Percentiles rank a stretch among this genome's conserved stretches.
phyloP scores from a whole-genome alignment of 208 protist species.

The Lotmaria passim region DNA sequence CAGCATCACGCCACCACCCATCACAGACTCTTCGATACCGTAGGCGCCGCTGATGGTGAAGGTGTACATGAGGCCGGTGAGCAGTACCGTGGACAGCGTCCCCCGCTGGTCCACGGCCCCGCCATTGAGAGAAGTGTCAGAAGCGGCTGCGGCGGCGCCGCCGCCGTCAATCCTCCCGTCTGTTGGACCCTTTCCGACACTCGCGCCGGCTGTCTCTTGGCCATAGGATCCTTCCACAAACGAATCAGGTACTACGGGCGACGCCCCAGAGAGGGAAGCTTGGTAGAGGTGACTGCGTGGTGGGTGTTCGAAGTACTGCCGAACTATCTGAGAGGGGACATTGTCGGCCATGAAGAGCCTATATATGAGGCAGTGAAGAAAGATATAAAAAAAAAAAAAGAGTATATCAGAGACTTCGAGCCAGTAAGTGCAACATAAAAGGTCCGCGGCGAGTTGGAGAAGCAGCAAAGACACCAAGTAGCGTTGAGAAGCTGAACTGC shows the following conservation, averaged over 20 bases:
- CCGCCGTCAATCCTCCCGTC: not conserved
- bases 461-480: no score
- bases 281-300: slow-evolving; percentile 52
- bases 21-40: slow-evolving; percentile 84
- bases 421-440: not conserved
- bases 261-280: not conserved
- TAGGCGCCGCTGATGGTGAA: slow-evolving; percentile 79
- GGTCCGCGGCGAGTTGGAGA: no score
- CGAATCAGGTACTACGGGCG: not conserved
- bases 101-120: slow-evolving; percentile 1
- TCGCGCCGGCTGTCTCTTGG: not conserved
- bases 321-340: not conserved
- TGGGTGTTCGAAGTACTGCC: slow-evolving; percentile 79
- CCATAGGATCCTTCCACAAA: not conserved
- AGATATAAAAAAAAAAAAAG: not conserved
- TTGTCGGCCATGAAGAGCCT: slow-evolving; percentile 7
- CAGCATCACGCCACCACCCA: slow-evolving; percentile 73
- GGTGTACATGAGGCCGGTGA: slow-evolving; percentile 86
- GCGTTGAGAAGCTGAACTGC: no score
- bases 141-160: not conserved
- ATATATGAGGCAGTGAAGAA: not conserved
- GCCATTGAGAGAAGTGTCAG: not conserved
- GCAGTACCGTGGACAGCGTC: slow-evolving; percentile 59
- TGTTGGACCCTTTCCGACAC: no score
- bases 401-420: not conserved